Base-by-base conservation (phyloP, 306 rosid species). In the Hylodesmum podocarpum region DNA sequence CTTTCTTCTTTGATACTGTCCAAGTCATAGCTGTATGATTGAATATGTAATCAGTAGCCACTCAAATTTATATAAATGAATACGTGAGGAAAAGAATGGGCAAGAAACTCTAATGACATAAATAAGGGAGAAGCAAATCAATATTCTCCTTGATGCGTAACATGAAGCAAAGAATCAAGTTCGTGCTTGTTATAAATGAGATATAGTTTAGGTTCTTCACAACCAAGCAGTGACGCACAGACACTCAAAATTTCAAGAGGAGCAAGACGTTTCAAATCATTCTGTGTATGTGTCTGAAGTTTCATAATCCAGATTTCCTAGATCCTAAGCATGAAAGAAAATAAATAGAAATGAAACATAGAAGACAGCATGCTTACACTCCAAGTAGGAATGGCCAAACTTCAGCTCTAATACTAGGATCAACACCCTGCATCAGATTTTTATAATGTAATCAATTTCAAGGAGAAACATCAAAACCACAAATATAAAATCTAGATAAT, bases 341-440 rank as follows among this genome's bases (percentile, higher is more conserved):
- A 37, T 62, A 63, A 73, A 54, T 29, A 34, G 41, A 59, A 47
- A 75, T 58, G 66, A 74, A 82, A 31, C 69, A 40, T 50, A 59
- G 73, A 49, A 31, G 37, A 46, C 44, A 75, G 62, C 44, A 80
- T 58, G 78, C 99, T 91, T 88, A 96, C 99, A 93, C 96, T 96
- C 99, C 99, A 62, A 96, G 94, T 34, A 96, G 97, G 81, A 91
- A 96, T 36, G 99, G 98, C 99, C 99, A 96, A 81, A 93, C 99
- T 80, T 93, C 98, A 25, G 94, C 85, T 70, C 98, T 87, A 49
- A 96, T 91, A 83, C 93, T 79, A 61, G 97, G 96, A 86, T 96
- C 97, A 78, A 93, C 92, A 67, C 98, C 99, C 99, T 96, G 83
- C 81, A 85, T 66, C 54, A 87, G 44, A 80, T 75, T 70, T 55